Base-by-base conservation (phyloP, 176 grass and related monocot species). In the Carex littledalei region DNA sequence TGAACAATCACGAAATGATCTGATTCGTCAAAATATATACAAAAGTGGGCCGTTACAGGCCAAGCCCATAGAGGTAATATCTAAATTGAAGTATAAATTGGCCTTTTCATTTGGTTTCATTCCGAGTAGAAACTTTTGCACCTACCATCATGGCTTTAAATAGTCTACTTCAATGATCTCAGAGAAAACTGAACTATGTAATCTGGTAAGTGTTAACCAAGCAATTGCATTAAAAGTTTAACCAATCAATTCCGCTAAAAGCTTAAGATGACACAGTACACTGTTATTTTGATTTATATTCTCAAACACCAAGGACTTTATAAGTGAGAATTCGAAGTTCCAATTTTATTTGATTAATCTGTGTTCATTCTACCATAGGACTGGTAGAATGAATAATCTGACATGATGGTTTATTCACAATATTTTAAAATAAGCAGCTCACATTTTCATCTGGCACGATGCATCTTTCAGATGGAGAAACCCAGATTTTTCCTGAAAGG, bases 391-490 rank as follows among this genome's bases (percentile, higher is more conserved):
- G 41, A 45, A 45, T 7, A 45, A 45, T 45, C n/a, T 21, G 60
- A 63, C 20, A 49, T 49, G 43, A 76, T 52, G 47, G 9, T 10
- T 41, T 22, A 5, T 16, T 21, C 50, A 41, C 26, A 78, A 39
- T 80, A 17, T 80, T 39, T 80, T 39, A 17, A 81, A 60, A 81
- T 81, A 61, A 61, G 39, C 21, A 76, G 50, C 85, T 86, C 35
- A 90, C 88, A 84, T 82, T 86, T 72, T 90, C 88, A 80, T 86
- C 58, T 83, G 88, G 88, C 74, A 90, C 88, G 80, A 86, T 24
- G 88, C 88, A 71, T 90, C 88, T 86, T 90, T 86, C 84, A 21
- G 84, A 86, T 41, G 88, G 88, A 13, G 84, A 86, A 53, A 90
- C 60, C 88, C 88, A 90, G 69, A 90, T 55, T 72, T 86, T 90